Evolutionary conservation across 345 rosid genomes (phyloP).

Genomic region (Pugionium dolabratum): DNA sequence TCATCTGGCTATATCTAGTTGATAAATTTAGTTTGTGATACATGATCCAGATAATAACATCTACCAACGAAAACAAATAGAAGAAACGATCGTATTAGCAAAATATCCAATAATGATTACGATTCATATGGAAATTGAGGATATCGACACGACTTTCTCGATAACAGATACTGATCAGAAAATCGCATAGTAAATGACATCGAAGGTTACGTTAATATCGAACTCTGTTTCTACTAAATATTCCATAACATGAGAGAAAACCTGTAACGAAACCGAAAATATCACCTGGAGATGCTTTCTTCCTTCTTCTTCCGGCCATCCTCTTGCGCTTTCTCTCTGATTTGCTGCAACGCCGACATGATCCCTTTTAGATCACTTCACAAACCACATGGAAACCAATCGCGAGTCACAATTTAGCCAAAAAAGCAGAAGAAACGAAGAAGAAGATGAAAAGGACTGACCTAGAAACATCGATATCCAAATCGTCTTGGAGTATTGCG

Average conservation of each 20-base stretch:
- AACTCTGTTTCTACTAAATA: constrained; percentile 14
- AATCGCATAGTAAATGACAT: constrained; percentile 1
- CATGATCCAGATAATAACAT: constrained; percentile 20
- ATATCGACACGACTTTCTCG: background rate
- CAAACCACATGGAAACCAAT: constrained; percentile 17
- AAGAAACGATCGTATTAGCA: constrained; percentile 12
- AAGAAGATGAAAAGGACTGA: constrained; percentile 12
- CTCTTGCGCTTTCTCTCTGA: constrained; percentile 71
- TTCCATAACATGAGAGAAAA: constrained; percentile 7
- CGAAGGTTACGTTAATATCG: background rate
- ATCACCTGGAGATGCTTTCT: constrained; percentile 77
- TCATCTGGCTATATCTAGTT: constrained; percentile 17
- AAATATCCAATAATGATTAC: background rate
- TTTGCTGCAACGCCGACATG: constrained; percentile 78
- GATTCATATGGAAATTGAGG: background rate
- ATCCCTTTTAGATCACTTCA: constrained; percentile 80
- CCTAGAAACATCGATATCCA: constrained; percentile 70
- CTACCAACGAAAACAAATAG: constrained; percentile 5
- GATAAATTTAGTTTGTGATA: constrained; percentile 3
- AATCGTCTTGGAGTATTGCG: constrained; percentile 48
- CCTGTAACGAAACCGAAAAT: background rate
- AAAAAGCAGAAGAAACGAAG: constrained; percentile 8
- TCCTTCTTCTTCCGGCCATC: constrained; percentile 86
- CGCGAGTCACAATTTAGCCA: background rate
- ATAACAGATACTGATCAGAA: background rate